Base-by-base conservation (phyloP, 805 yeast species). In the Wickerhamiella lipophila region DNA sequence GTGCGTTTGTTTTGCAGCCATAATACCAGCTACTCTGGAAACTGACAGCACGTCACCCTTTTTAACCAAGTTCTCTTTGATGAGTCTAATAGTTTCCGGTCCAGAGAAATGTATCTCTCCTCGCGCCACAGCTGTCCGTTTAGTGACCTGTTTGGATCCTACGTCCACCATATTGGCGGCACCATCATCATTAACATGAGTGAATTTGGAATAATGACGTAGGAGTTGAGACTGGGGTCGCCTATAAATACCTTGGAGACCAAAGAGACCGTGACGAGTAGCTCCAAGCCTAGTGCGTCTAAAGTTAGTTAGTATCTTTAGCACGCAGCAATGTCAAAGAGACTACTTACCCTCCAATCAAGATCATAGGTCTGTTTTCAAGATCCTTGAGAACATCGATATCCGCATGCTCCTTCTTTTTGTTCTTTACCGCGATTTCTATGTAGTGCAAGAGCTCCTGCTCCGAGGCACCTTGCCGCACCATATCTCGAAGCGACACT, bases 291-390 rank as follows among this genome's bases (percentile, higher is more conserved):
- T 29, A 6, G 32, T 7, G 32, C 32, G 32, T 13, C 41, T 36
- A 36, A 22, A 8, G 41, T 36, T 36, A 36, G 41, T 36, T 36
- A 36, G 41, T 36, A 32, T 32, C 34, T 12, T 36, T 11, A 22
- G 41, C 41, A 22, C 26, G 21, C 41, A 36, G 16, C 27, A 27
- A 30, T n/a, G 7, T 18, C 23, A 29, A 30, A 18, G 21, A 32
- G n/a, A 22, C 26, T 46, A 54, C 58, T 57, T 55, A 74, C 61
- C 79, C 79, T 53, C 79, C 79, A 50, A 75, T 75, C 52, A 75
- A 57, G 36, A 75, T 73, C 79, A 75, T 75, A 7, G 79, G 78
- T 49, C 79, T 58, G 57, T 75, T 75, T 38, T 73, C 70, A 62
- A 67, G 56, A 26, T 65, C 64, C 43, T 70, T 71, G 42, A 75